Percentiles rank a stretch among this genome's conserved stretches.
Conservation (phyloP, 2,329 filamentous ascomycete genomes). For the Diaporthe aspalathi region DNA sequence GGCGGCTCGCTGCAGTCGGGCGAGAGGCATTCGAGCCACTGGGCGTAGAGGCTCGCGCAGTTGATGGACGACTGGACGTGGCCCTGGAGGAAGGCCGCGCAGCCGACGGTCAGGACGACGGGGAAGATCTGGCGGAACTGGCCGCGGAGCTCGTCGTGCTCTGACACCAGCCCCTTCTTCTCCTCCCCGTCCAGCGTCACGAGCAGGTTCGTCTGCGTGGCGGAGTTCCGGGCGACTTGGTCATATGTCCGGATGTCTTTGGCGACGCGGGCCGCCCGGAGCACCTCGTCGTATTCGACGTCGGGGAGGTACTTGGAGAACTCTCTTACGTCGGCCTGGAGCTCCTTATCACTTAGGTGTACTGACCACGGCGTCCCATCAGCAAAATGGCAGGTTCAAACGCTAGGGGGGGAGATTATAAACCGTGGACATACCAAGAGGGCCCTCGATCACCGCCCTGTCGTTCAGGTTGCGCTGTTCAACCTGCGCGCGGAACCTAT, state of each 20-base stretch:
- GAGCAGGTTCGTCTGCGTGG: slow-evolving; percentile 43
- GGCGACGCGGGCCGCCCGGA: slow-evolving; percentile 55
- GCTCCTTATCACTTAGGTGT: slow-evolving; percentile 52
- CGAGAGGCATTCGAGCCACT: neutral
- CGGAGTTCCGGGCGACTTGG: slow-evolving; percentile 48
- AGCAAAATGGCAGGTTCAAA: neutral
- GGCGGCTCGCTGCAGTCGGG: neutral
- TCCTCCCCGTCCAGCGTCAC: slow-evolving; percentile 51
- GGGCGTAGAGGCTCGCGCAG: slow-evolving; percentile 50
- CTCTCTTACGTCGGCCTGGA: slow-evolving; percentile 49
- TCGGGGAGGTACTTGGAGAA: slow-evolving; percentile 48
- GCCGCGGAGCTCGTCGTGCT: slow-evolving; percentile 54
- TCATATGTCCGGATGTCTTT: slow-evolving; percentile 55
- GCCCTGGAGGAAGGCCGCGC: slow-evolving; percentile 58
- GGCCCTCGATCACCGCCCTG: slow-evolving; percentile 31
- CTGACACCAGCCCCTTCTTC: slow-evolving; percentile 51
- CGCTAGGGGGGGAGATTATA: too few species aligned
- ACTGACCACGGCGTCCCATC: slow-evolving; percentile 46
- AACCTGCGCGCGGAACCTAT: slow-evolving; percentile 11
- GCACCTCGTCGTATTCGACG: slow-evolving; percentile 47
- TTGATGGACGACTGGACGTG: slow-evolving; percentile 59
- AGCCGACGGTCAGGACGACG: slow-evolving; percentile 56
- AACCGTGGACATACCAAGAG: slow-evolving; percentile 26
- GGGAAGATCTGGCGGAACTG: slow-evolving; percentile 52
- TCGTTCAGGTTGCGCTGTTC: slow-evolving; percentile 34